Base-by-base conservation (phyloP, 2,329 filamentous ascomycete species). In the Zalaria sp. region DNA sequence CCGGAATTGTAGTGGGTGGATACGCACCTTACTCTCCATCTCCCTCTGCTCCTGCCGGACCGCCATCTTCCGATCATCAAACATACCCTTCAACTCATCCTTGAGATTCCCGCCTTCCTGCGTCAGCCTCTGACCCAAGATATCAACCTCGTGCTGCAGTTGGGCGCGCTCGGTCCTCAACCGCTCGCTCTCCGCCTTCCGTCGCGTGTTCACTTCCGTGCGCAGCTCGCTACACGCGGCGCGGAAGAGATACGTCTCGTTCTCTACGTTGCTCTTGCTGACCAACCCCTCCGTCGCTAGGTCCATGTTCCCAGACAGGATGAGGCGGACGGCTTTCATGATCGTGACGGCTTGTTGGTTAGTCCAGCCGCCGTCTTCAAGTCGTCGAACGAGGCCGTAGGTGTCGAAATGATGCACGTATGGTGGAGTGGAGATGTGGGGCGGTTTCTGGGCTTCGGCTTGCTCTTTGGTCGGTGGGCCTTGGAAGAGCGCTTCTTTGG, bases 401-500 rank as follows among this genome's bases (percentile, higher is more conserved):
- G 81, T 94, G 63, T 98, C 89, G 62, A 98, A 98, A 64, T 96
- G 87, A 64, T 98, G 91, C 29, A 94, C 79, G 57, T 94, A 93
- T 1, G 80, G 83, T 5, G 83, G 76, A 0, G 84, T 74, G 38
- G 77, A 71, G 56, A 83, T 73, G 57, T 87, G 79, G 4, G 81
- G 81, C 25, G 75, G 72, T 49, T 72, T 71, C 38, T 65, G 60
- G 26, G 66, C 54, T 34, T 58, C 55, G 27, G 49, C 57, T 87
- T 18, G 18, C 18, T 18, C 18, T 18, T 18, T 18, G 18, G 18
- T 18, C 78, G 4, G 81, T 80, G 25, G 75, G 71, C 50, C 72
- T 71, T 39, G 64, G 60, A 25, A 65, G 52, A 2, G 18, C 18
- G 18, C 44, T 40, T 60, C 56, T 40, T 60, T 53, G 6, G 18